Base-by-base conservation (phyloP, 2,329 filamentous ascomycete genomes). In the Ophiostoma sp. region DNA sequence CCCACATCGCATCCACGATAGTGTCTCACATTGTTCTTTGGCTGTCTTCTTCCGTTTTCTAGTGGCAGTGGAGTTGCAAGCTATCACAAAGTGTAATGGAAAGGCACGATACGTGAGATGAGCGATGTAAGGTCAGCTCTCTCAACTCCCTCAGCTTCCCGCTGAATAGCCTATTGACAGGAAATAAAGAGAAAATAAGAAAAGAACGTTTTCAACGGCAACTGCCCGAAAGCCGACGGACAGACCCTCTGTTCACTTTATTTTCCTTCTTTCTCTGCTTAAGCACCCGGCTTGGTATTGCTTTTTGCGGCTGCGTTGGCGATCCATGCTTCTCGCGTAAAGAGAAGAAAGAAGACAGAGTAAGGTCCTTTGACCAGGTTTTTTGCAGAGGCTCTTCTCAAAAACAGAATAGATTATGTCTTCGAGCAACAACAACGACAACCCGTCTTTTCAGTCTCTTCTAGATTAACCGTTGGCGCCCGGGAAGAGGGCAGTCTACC, bases 311-410 rank as follows among this genome's bases (percentile, higher is more conserved):
- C 45, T 69, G 42, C 66, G 11, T 22, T 69, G 66, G 28, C 31
- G 66, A 55, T 64, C 59, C n/a, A 64, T 42, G 59, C 19, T 39
- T 57, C 25, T 64, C 36, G n/a, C n/a, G n/a, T 42, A 12, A 31
- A 39, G n/a, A 15, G 59, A 33, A 17, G 33, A 48, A 48, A 15
- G 19, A 15, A 31, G 19, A 2, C 8, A 61, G 22, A 28, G 15
- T 48, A 69, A 39, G 45, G 45, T 69, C 28, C 28, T 69, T 69
- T 66, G 64, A 69, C 64, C 64, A 11, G 42, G 64, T 68, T 68
- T 50, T 68, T 11, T 25, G 6, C n/a, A 25, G 15, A n/a, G 31
- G 33, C 59, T 33, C 42, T 31, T 22, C 6, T 66, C 19, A 9
- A 19, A 15, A 15, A 45, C 19, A 45, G 17, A 17, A 28, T 45